A percentile compares a stretch with the other conserved stretches of the same genome.
Evolutionary conservation across 208 protist species (phyloP).

Genomic region (Angomonas desouzai): DNA sequence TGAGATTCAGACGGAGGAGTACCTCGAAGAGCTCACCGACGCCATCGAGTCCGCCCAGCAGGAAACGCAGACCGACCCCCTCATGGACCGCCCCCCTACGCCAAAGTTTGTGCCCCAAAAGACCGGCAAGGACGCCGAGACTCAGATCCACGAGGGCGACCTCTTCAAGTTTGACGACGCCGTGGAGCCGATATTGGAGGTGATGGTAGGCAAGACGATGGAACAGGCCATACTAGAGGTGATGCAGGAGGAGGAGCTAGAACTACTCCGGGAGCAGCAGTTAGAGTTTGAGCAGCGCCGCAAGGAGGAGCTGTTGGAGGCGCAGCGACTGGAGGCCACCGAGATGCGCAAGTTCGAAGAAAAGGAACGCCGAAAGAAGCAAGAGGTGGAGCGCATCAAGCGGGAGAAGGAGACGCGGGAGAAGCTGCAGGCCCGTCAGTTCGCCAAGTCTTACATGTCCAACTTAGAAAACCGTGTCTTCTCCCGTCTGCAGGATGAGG

Average conservation of each 20-base stretch:
- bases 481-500: slow-evolving; percentile 86
- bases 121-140: slow-evolving; percentile 92
- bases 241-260: slow-evolving; percentile 97
- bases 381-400: slow-evolving; percentile 91
- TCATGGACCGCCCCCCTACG: slow-evolving; percentile 93
- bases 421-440: slow-evolving; percentile 92
- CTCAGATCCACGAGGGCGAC: slow-evolving; percentile 96
- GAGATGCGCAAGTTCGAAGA: slow-evolving; percentile 95
- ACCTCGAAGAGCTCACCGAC: slow-evolving; percentile 95
- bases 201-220: slow-evolving; percentile 96
- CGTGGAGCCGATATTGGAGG: slow-evolving; percentile 95
- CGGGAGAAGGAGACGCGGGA: slow-evolving; percentile 86
- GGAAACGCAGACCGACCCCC: slow-evolving; percentile 95
- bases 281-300: slow-evolving; percentile 94
- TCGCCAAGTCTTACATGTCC: slow-evolving; percentile 91
- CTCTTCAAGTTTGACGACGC: slow-evolving; percentile 98
- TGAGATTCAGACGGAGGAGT: slow-evolving; percentile 95
- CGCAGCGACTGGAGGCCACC: slow-evolving; percentile 93
- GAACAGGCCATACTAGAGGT: slow-evolving; percentile 98
- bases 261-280: slow-evolving; percentile 91
- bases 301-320: slow-evolving; percentile 95
- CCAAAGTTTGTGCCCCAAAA: slow-evolving; percentile 94
- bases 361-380: slow-evolving; percentile 93
- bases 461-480: slow-evolving; percentile 93
- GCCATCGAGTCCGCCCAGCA: slow-evolving; percentile 67